A percentile compares a stretch with the other conserved stretches of the same genome.
Evolutionary conservation across 352 stramenopile species (phyloP).

Genomic region (Phytophthora tubulina): DNA sequence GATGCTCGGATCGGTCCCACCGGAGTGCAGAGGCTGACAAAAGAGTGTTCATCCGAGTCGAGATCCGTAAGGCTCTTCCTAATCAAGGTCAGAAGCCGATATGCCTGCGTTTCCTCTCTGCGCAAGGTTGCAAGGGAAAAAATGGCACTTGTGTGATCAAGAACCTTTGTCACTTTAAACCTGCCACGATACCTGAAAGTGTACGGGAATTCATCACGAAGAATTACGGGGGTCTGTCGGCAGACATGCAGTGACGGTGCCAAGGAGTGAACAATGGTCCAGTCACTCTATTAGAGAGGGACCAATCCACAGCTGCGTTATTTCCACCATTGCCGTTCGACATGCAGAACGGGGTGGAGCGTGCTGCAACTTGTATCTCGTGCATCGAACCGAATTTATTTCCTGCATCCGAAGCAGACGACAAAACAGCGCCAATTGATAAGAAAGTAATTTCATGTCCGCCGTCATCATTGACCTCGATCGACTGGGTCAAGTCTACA

Average conservation of each 20-base stretch:
- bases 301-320: neutral
- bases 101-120: neutral
- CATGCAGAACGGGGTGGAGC: too few species aligned
- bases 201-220: neutral
- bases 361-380: too few species aligned
- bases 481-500: neutral
- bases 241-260: slow-evolving; percentile 5
- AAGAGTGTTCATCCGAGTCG: neutral
- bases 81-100: slow-evolving; percentile 2
- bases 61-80: neutral
- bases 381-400: too few species aligned
- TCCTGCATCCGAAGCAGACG: too few species aligned
- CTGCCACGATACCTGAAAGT: neutral
- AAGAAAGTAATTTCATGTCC: neutral
- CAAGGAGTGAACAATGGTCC: neutral
- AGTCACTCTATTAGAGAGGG: neutral
- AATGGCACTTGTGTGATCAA: slow-evolving; percentile 2
- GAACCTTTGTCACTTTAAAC: slow-evolving; percentile 4
- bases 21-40: neutral
- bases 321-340: neutral
- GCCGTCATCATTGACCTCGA: neutral
- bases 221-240: neutral
- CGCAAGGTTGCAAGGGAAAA: slow-evolving; percentile 1
- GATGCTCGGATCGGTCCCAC: neutral
- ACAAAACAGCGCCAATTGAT: neutral